Evolutionary conservation across 805 yeast species (phyloP).

Genomic region (Priceomyces castillae): DNA sequence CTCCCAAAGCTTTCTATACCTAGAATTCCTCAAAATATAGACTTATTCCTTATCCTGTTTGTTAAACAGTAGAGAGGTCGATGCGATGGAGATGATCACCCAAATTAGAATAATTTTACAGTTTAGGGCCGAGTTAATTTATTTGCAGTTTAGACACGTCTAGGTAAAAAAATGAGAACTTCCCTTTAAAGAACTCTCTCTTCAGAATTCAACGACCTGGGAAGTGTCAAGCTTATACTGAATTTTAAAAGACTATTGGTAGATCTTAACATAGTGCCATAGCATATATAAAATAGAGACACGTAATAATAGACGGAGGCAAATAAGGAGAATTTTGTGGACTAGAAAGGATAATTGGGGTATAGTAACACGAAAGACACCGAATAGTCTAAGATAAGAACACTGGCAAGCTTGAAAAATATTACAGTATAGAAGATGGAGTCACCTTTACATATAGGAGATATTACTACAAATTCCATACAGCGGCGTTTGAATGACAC

Average conservation of each 20-base stretch:
- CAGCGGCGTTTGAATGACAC: conserved; percentile 34
- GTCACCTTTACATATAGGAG: conserved; percentile 41
- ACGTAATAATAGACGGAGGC: conserved; percentile 1
- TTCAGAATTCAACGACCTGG: background rate
- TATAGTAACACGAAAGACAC: background rate
- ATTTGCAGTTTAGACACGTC: conserved; percentile 12
- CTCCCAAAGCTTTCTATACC: too few species aligned
- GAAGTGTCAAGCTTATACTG: background rate
- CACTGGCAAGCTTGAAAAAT: background rate
- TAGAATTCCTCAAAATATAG: too few species aligned
- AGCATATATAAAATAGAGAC: background rate
- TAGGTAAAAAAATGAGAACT: conserved; percentile 1
- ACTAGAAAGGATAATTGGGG: background rate
- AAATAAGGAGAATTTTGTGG: background rate
- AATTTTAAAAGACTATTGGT: background rate
- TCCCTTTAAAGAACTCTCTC: conserved; percentile 1
- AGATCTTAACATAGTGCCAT: background rate
- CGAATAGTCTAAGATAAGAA: background rate
- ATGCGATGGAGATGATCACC: background rate
- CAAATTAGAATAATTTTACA: conserved; percentile 2
- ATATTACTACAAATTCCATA: conserved; percentile 40
- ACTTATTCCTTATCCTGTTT: too few species aligned
- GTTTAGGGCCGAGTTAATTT: background rate
- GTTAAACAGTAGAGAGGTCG: too few species aligned
- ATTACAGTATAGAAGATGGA: conserved; percentile 26